Evolutionary conservation across 768 basidiomycete genomes (phyloP).

Genomic region (Phaeolepiota aurea): DNA sequence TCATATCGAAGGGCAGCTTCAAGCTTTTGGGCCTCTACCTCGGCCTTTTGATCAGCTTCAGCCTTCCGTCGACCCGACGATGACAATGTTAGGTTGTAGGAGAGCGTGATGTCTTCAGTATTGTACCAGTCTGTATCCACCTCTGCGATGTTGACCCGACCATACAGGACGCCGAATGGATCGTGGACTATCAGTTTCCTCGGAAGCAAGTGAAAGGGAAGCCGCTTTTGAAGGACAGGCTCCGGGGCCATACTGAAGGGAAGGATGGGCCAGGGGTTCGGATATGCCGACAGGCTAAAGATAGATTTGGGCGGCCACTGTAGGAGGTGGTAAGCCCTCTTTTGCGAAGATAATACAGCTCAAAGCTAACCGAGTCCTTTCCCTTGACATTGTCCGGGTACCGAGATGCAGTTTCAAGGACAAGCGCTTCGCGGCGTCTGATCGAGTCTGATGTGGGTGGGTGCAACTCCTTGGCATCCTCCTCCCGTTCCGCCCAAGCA

Average conservation of each 20-base stretch:
- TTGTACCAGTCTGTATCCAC: not conserved
- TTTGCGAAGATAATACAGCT: not conserved
- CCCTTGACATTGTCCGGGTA: no score
- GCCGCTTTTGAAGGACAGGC: conserved; percentile 19
- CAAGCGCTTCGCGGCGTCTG: no score
- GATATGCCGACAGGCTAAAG: conserved; percentile 26
- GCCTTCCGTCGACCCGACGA: not conserved
- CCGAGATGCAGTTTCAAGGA: no score
- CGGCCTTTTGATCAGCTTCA: not conserved
- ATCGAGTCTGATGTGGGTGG: no score
- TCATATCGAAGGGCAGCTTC: not conserved
- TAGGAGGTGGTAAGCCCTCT: no score
- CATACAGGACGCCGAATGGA: conserved; percentile 25
- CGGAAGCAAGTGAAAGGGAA: conserved; percentile 27
- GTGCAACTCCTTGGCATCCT: no score
- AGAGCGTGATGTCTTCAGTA: not conserved
- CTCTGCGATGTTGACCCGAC: conserved; percentile 4
- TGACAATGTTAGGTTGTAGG: not conserved
- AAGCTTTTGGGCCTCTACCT: not conserved
- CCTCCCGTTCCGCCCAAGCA: conserved; percentile 24
- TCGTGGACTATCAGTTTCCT: conserved; percentile 34
- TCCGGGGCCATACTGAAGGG: conserved; percentile 21
- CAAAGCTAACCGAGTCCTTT: not conserved
- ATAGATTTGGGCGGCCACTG: conserved; percentile 11
- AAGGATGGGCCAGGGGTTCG: conserved; percentile 28